A percentile compares a stretch with the other conserved stretches of the same genome.
These are phyloP conservation scores for Mortierella sp. DNA, from an alignment of 371 early-diverging fungal genomes.

Conservation along the genomic window DNA sequence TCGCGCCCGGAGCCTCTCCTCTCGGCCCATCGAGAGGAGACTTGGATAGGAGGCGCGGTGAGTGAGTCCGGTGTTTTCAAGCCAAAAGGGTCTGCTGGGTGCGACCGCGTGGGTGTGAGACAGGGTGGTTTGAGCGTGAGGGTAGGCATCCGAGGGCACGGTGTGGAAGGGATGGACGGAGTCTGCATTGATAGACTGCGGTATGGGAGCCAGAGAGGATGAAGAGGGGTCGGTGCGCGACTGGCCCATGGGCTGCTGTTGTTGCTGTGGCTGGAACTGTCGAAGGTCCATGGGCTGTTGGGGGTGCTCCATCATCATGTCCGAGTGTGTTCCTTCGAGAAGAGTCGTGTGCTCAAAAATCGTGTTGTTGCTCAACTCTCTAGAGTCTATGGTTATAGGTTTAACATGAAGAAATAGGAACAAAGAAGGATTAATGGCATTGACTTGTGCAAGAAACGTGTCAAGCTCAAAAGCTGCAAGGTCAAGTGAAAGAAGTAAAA, in stretches of 20 bases:
- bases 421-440: too few relatives aligned
- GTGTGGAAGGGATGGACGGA: constrained; percentile 27
- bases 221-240: constrained; percentile 3
- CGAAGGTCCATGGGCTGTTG: constrained; percentile 47
- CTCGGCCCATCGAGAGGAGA: constrained; percentile 23
- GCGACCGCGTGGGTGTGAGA: constrained; percentile 16
- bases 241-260: constrained; percentile 9
- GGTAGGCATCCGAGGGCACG: neutral
- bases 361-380: constrained; percentile 7
- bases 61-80: constrained; percentile 26
- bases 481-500: too few relatives aligned
- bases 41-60: constrained; percentile 45
- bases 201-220: constrained; percentile 1
- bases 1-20: constrained; percentile 41
- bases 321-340: constrained; percentile 14
- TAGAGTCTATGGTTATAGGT: constrained; percentile 15
- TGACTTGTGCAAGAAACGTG: too few relatives aligned
- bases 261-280: constrained; percentile 38
- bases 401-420: too few relatives aligned
- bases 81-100: constrained; percentile 38
- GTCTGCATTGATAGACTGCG: constrained; percentile 18
- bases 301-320: constrained; percentile 54
- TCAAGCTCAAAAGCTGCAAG: too few relatives aligned
- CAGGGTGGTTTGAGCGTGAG: constrained; percentile 24
- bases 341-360: neutral